Percentiles rank a stretch among this genome's conserved stretches.
Evolutionary conservation across 345 rosid genomes (phyloP).

Genomic region (Gossypium herbaceum): DNA sequence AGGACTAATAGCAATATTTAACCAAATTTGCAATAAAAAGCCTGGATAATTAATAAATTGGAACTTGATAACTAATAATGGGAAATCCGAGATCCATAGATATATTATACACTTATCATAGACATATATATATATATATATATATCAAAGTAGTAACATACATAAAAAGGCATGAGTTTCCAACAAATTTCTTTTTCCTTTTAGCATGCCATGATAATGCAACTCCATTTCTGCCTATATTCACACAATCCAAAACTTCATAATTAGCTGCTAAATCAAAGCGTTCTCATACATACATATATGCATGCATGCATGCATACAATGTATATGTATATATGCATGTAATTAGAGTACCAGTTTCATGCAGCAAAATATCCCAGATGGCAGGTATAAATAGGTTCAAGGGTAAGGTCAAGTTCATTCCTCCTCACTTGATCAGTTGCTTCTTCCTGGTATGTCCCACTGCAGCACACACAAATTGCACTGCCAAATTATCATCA

Average conservation of each 20-base stretch:
- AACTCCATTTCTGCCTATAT: background rate
- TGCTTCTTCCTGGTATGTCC: conserved; percentile 51
- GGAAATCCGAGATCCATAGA: background rate
- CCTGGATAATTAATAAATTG: too few species aligned
- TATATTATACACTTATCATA: background rate
- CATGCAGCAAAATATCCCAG: conserved; percentile 53
- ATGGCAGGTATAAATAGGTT: conserved; percentile 49
- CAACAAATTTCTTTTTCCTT: background rate
- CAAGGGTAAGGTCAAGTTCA: conserved; percentile 60
- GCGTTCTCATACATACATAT: background rate
- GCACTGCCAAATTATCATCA: background rate
- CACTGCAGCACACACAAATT: conserved; percentile 34
- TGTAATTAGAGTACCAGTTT: conserved; percentile 13
- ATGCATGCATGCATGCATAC: background rate
- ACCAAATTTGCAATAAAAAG: background rate
- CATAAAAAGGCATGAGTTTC: conserved; percentile 1
- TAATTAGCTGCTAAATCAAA: background rate
- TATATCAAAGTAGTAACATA: background rate
- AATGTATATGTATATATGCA: background rate
- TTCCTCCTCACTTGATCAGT: conserved; percentile 49
- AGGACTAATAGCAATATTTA: background rate
- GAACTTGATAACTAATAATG: background rate
- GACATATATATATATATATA: background rate
- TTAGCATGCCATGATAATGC: background rate
- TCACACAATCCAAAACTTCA: background rate